Conservation (phyloP, 352 stramenopile genomes). For the Phytophthora hybrid region DNA sequence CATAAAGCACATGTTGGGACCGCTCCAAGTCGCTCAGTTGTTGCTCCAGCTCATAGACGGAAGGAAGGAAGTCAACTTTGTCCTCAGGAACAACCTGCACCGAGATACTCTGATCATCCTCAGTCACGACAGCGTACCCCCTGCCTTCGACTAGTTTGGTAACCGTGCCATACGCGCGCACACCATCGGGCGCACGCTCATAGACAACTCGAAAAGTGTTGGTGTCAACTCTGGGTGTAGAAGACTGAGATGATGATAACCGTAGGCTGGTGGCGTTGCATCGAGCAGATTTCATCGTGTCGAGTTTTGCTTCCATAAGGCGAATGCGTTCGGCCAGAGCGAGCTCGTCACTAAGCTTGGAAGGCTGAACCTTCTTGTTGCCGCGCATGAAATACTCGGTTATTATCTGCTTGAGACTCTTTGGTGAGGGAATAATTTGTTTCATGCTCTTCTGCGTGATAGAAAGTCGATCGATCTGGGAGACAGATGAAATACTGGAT, state of each 20-base stretch:
- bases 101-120: conserved; percentile 69
- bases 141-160: conserved; percentile 52
- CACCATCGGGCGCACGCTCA: conserved; percentile 43
- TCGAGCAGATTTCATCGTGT: conserved; percentile 35
- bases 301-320: conserved; percentile 46
- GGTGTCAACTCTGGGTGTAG: not conserved
- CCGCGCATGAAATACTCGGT: conserved; percentile 69
- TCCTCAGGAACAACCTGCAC: conserved; percentile 57
- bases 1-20: conserved; percentile 59
- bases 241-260: not conserved
- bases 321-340: conserved; percentile 44
- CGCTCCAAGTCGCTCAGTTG: conserved; percentile 60
- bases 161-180: conserved; percentile 67
- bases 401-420: conserved; percentile 69
- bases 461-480: conserved; percentile 67
- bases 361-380: conserved; percentile 75
- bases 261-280: conserved; percentile 11
- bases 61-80: conserved; percentile 69
- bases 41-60: conserved; percentile 57
- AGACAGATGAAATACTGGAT: conserved; percentile 73
- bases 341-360: conserved; percentile 35
- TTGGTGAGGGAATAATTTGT: conserved; percentile 55
- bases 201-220: conserved; percentile 61
- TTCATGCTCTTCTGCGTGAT: conserved; percentile 63
- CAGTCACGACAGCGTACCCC: conserved; percentile 64